Conservation (phyloP, 1,139 yeast species). For the Suhomyces yuchorum region DNA sequence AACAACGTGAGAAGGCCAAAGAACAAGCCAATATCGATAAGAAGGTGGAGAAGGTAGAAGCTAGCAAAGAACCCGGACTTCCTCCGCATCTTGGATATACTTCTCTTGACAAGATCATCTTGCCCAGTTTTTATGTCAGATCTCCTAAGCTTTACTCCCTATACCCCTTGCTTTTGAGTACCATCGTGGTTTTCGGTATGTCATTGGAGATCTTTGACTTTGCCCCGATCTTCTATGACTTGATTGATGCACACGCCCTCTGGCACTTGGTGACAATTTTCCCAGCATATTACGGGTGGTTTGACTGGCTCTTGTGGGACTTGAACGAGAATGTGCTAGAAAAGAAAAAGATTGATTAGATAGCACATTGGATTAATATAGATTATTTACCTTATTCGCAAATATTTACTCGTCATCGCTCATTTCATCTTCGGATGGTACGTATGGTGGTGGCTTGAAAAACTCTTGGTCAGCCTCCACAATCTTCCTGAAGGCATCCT, state of each 20-base stretch:
- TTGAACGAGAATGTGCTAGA: constrained; percentile 35
- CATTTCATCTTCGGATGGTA: constrained; percentile 38
- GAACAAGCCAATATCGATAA: constrained; percentile 6
- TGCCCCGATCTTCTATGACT: constrained; percentile 61
- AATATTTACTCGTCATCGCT: constrained; percentile 13
- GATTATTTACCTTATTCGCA: too few relatives aligned
- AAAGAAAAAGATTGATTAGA: constrained; percentile 20
- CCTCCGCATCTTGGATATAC: constrained; percentile 33
- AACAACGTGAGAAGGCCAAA: constrained; percentile 15
- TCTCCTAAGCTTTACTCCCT: constrained; percentile 45
- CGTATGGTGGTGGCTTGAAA: constrained; percentile 63
- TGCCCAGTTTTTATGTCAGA: constrained; percentile 37
- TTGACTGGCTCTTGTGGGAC: constrained; percentile 53
- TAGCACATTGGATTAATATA: neutral
- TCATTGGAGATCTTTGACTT: constrained; percentile 87
- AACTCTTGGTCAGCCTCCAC: constrained; percentile 73
- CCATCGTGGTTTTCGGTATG: constrained; percentile 69
- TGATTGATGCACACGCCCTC: constrained; percentile 88
- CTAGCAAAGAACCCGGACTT: constrained; percentile 6
- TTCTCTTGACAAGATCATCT: constrained; percentile 24
- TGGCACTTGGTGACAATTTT: constrained; percentile 86
- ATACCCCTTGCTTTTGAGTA: constrained; percentile 49
- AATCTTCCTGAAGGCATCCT: constrained; percentile 57
- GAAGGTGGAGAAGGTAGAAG: constrained; percentile 4
- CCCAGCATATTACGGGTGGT: constrained; percentile 55